These are phyloP conservation scores for Vigna reflexopilosa DNA, from an alignment of 306 rosid species.

Conservation along the genomic window DNA sequence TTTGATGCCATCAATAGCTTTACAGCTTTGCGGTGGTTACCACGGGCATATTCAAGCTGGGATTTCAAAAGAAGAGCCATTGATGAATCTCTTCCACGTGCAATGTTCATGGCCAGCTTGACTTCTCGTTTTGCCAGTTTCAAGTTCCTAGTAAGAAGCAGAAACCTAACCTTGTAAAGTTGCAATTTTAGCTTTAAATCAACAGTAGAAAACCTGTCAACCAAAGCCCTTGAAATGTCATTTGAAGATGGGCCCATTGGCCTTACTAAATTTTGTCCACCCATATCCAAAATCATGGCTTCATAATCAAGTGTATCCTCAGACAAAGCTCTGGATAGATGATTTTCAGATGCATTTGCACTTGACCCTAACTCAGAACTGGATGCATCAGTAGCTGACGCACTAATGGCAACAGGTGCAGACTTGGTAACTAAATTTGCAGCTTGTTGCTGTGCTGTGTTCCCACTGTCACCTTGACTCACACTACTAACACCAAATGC, in stretches of 20 bases:
- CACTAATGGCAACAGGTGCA: slow-evolving; percentile 59
- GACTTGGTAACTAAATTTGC: slow-evolving; percentile 68
- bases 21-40: slow-evolving; percentile 95
- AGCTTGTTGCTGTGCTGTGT: slow-evolving; percentile 63
- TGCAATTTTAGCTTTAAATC: slow-evolving; percentile 93
- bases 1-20: slow-evolving; percentile 92
- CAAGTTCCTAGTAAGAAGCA: slow-evolving; percentile 85
- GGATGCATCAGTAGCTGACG: slow-evolving; percentile 67
- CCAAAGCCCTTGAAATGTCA: slow-evolving; percentile 70
- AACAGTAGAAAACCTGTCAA: slow-evolving; percentile 72
- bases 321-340: slow-evolving; percentile 70
- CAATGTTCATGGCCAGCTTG: slow-evolving; percentile 92
- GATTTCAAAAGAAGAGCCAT: slow-evolving; percentile 97
- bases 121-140: slow-evolving; percentile 97
- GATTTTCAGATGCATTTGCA: slow-evolving; percentile 69
- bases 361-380: slow-evolving; percentile 71
- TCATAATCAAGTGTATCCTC: slow-evolving; percentile 89
- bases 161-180: slow-evolving; percentile 90
- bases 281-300: slow-evolving; percentile 69
- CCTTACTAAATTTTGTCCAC: slow-evolving; percentile 68
- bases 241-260: slow-evolving; percentile 69
- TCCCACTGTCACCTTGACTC: slow-evolving; percentile 76
- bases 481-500: slow-evolving; percentile 75
- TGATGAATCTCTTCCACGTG: slow-evolving; percentile 87
- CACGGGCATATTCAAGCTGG: slow-evolving; percentile 95